phyloP scores from a whole-genome alignment of 2,329 filamentous ascomycete species.

The Colletotrichum noveboracense region DNA sequence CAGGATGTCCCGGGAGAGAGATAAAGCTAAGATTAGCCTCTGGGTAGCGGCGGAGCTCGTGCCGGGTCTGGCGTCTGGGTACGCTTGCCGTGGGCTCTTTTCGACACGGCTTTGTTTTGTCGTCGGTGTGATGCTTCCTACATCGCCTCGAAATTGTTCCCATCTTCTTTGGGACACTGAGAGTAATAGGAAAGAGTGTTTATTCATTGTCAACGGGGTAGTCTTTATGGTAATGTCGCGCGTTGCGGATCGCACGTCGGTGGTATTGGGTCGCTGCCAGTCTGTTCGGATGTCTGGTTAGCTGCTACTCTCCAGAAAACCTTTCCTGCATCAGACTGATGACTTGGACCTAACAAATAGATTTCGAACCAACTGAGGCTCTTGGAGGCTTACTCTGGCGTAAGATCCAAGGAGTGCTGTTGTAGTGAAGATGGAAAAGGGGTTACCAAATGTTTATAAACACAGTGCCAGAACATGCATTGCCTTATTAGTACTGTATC shows the following conservation, averaged over 20 bases:
- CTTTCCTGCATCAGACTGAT: neutral
- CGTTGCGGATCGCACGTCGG: neutral
- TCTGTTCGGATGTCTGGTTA: neutral
- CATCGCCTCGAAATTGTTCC: neutral
- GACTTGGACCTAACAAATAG: accelerated
- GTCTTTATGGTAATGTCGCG: neutral
- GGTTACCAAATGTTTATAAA: neutral
- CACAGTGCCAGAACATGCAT: neutral
- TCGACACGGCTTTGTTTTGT: neutral
- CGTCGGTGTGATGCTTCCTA: neutral
- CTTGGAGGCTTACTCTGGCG: too few relatives aligned
- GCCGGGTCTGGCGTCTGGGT: neutral
- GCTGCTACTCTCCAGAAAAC: neutral
- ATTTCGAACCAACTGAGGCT: too few relatives aligned
- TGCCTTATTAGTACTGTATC: neutral
- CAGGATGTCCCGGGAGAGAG: neutral
- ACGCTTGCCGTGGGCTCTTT: neutral
- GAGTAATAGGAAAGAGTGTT: neutral
- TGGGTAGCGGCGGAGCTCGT: neutral
- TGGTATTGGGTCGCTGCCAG: neutral
- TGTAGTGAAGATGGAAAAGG: neutral
- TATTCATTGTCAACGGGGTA: neutral
- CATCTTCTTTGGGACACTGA: neutral
- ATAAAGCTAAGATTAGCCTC: neutral
- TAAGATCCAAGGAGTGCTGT: neutral